A percentile compares a stretch with the other conserved stretches of the same genome.
Evolutionary conservation across 2,329 filamentous ascomycete genomes (phyloP).

Genomic region (Dothistroma pini): DNA sequence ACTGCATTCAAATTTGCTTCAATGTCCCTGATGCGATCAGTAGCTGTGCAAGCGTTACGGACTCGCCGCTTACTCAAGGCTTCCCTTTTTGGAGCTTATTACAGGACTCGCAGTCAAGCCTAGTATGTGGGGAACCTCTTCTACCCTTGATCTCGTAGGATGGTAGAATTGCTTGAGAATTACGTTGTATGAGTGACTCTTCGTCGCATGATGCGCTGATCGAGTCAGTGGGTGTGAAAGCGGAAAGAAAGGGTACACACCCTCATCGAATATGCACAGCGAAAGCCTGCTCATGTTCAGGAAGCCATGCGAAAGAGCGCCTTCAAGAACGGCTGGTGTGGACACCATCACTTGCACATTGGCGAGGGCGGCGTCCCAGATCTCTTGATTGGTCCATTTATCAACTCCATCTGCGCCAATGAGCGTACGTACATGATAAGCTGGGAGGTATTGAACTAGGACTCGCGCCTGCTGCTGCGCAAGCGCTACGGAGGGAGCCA

Average conservation of each 20-base stretch:
- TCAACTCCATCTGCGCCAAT: conserved; percentile 67
- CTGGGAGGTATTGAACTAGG: conserved; percentile 38
- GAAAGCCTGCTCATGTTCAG: conserved; percentile 61
- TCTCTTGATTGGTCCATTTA: conserved; percentile 63
- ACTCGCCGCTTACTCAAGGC: conserved; percentile 47
- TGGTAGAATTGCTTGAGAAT: conserved; percentile 75
- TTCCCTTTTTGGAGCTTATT: conserved; percentile 54
- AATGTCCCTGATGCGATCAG: conserved; percentile 44
- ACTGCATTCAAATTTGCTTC: conserved; percentile 68
- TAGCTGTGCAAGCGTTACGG: conserved; percentile 3
- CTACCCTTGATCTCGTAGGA: conserved; percentile 35
- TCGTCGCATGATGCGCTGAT: conserved; percentile 69
- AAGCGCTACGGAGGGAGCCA: conserved; percentile 45
- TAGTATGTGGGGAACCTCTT: conserved; percentile 61
- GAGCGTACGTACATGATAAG: conserved; percentile 58
- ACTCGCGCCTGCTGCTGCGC: conserved; percentile 43
- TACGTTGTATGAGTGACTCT: conserved; percentile 60
- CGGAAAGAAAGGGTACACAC: conserved; percentile 39
- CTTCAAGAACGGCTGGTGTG: conserved; percentile 69
- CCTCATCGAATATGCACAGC: conserved; percentile 80
- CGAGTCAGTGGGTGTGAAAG: neutral
- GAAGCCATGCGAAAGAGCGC: conserved; percentile 73
- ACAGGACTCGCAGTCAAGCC: conserved; percentile 80
- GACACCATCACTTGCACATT: conserved; percentile 71
- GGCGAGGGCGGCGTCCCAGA: conserved; percentile 65